Conservation (phyloP, 192 early-diverging fungal species). For the Podila minutissima region DNA sequence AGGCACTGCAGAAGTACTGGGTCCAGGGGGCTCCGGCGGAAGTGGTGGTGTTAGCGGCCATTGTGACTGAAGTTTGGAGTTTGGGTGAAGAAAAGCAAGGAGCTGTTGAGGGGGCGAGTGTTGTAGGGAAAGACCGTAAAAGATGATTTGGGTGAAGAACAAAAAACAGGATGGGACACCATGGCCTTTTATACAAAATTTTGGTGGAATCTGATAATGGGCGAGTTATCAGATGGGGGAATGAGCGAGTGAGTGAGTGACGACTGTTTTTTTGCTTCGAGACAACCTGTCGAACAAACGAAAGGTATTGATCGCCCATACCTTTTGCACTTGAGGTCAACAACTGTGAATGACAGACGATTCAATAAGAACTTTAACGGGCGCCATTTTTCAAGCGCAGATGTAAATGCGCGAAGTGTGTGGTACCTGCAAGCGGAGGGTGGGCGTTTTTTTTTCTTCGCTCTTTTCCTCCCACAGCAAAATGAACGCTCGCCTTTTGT, state of each 20-base stretch:
- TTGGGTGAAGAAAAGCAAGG: not conserved
- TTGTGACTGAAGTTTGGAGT: not conserved
- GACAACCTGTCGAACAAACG: not conserved
- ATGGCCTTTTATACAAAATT: not conserved
- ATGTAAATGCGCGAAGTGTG: no score
- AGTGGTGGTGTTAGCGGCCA: slow-evolving; percentile 3
- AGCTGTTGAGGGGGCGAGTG: not conserved
- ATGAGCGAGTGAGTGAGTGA: not conserved
- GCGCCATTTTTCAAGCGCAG: no score
- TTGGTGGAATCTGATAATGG: not conserved
- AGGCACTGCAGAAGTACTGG: slow-evolving; percentile 27
- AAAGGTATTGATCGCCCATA: not conserved
- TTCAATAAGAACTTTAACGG: no score
- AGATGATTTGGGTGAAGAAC: slow-evolving; percentile 1
- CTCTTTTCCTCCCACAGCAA: no score
- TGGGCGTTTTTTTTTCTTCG: no score
- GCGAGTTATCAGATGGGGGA: not conserved
- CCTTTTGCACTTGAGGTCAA: not conserved
- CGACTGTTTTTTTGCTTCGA: not conserved
- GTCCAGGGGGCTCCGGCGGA: slow-evolving; percentile 22
- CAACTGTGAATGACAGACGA: not conserved
- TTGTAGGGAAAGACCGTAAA: not conserved
- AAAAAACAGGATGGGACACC: not conserved
- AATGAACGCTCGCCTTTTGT: no score
- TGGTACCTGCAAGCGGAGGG: no score